These are phyloP conservation scores for Aspergillus bridgeri DNA, from an alignment of 495 filamentous ascomycete genomes.

Conservation along the genomic window DNA sequence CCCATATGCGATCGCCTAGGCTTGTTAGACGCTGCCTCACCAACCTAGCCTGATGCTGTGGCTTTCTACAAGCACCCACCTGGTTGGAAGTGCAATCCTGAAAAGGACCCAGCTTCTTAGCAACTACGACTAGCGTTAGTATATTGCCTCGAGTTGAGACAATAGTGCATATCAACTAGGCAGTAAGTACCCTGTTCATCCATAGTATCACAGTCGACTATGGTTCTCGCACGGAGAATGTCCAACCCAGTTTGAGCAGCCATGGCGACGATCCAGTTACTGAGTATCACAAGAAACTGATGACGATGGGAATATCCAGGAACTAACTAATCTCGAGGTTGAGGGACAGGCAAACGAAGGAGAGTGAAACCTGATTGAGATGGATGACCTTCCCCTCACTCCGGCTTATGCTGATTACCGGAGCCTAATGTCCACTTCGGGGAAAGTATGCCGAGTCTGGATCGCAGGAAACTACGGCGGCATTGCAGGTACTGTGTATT, in stretches of 20 bases:
- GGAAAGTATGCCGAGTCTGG: background rate
- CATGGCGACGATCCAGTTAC: conserved; percentile 14
- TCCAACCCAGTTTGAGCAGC: conserved; percentile 28
- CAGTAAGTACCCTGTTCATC: conserved; percentile 49
- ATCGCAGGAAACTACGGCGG: too few species aligned
- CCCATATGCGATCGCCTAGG: conserved; percentile 53
- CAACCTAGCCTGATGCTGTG: background rate
- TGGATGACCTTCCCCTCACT: background rate
- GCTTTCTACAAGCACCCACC: background rate
- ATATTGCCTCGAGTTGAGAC: background rate
- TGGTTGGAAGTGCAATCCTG: conserved; percentile 67
- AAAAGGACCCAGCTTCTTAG: conserved; percentile 56
- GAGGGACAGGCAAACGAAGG: background rate
- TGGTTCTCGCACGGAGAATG: conserved; percentile 43
- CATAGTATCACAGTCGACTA: conserved; percentile 60
- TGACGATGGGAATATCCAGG: background rate
- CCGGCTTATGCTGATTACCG: background rate
- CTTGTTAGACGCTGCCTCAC: background rate
- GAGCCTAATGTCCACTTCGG: background rate
- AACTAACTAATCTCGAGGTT: background rate
- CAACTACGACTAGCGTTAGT: conserved; percentile 33
- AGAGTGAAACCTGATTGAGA: background rate
- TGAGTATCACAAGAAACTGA: background rate
- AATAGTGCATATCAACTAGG: background rate
- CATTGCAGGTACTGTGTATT: too few species aligned